These are phyloP conservation scores for Tetradesmus obliquus DNA, from an alignment of 139 green algal species.

Conservation along the genomic window DNA sequence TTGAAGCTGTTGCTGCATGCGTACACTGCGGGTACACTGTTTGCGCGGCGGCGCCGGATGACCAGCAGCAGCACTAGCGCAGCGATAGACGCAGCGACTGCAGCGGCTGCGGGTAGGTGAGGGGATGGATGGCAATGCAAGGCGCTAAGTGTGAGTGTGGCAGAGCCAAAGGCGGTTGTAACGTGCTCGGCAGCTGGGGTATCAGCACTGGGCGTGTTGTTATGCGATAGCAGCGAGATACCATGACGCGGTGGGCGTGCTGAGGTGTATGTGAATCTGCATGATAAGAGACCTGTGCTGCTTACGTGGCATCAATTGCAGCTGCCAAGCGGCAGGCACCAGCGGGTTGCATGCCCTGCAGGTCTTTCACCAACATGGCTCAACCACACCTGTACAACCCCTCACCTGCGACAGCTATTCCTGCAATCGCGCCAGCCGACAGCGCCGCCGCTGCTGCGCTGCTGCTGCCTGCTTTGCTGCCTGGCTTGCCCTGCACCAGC, in stretches of 20 bases:
- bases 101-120: not conserved
- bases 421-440: conserved; percentile 1
- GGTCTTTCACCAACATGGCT: too few relatives aligned
- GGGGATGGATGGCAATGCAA: too few relatives aligned
- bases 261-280: too few relatives aligned
- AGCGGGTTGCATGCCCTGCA: not conserved
- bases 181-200: too few relatives aligned
- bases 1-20: not conserved
- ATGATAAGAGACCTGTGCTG: too few relatives aligned
- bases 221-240: too few relatives aligned
- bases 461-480: too few relatives aligned
- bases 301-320: too few relatives aligned
- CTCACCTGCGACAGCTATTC: conserved; percentile 12
- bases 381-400: not conserved
- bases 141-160: too few relatives aligned
- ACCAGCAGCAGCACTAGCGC: not conserved
- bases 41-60: not conserved
- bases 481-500: not conserved
- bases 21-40: not conserved
- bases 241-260: too few relatives aligned
- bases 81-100: not conserved
- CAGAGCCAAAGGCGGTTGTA: too few relatives aligned
- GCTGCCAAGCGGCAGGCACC: not conserved
- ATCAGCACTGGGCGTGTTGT: too few relatives aligned
- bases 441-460: not conserved